phyloP scores from a whole-genome alignment of 2,329 filamentous ascomycete species.

The Escovopsis sp. region DNA sequence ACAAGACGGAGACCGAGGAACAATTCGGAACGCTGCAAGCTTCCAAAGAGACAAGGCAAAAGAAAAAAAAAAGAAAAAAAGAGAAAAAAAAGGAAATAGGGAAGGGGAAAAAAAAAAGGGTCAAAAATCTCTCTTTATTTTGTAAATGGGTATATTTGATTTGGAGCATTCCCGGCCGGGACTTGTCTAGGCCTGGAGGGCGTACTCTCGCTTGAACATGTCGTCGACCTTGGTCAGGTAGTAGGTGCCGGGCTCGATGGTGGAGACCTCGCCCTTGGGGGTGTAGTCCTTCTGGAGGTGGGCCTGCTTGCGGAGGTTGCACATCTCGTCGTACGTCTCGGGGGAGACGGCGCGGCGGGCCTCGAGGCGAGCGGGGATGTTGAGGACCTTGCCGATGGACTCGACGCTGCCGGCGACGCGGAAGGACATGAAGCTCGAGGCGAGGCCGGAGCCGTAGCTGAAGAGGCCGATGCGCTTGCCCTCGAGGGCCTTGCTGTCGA shows the following conservation, averaged over 20 bases:
- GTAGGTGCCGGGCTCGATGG: conserved; percentile 53
- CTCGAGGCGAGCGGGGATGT: conserved; percentile 55
- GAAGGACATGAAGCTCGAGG: conserved; percentile 57
- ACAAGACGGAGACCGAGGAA: too few species aligned
- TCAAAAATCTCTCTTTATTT: neutral
- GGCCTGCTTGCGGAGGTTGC: conserved; percentile 65
- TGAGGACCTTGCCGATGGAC: conserved; percentile 49
- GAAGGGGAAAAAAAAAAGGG: neutral
- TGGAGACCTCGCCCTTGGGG: conserved; percentile 53
- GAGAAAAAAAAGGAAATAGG: neutral
- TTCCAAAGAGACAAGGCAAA: too few species aligned
- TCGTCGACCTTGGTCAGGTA: conserved; percentile 70
- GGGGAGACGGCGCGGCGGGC: conserved; percentile 52
- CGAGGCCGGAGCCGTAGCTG: conserved; percentile 67
- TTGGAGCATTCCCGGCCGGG: neutral
- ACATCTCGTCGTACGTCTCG: conserved; percentile 67
- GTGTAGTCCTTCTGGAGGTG: conserved; percentile 69
- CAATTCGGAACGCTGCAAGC: too few species aligned
- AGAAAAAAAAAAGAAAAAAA: neutral
- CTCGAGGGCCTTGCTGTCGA: conserved; percentile 46
- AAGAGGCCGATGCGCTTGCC: conserved; percentile 64
- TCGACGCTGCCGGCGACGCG: conserved; percentile 58
- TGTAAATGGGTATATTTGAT: neutral
- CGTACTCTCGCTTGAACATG: conserved; percentile 73
- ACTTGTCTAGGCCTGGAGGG: conserved; percentile 49